These are phyloP conservation scores for Rhodotorula taiwanensis DNA, from an alignment of 768 basidiomycete genomes.

Conservation along the genomic window DNA sequence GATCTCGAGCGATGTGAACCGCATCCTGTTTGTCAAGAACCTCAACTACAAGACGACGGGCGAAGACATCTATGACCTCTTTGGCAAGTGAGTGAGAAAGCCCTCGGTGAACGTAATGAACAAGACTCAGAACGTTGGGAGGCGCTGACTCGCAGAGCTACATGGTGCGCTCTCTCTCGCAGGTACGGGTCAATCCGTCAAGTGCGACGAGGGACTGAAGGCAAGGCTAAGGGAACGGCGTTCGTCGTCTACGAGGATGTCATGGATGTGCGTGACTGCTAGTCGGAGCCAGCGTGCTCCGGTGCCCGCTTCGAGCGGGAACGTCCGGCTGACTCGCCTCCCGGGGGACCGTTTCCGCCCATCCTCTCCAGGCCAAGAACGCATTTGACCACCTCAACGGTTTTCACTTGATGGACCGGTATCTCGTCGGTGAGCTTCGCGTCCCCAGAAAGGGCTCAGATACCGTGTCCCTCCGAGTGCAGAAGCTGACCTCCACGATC, in stretches of 20 bases:
- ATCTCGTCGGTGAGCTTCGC: conserved; percentile 65
- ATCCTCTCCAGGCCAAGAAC: conserved; percentile 71
- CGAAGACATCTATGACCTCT: conserved; percentile 91
- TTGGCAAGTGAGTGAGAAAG: conserved; percentile 66
- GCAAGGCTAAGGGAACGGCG: conserved; percentile 89
- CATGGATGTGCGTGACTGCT: conserved; percentile 61
- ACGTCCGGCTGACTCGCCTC: too few species aligned
- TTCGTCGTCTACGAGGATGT: conserved; percentile 95
- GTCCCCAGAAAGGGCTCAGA: background rate
- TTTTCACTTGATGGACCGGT: conserved; percentile 95
- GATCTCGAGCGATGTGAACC: conserved; percentile 75
- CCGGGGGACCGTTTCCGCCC: background rate
- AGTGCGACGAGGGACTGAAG: conserved; percentile 83
- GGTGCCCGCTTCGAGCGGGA: too few species aligned
- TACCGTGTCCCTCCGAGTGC: too few species aligned
- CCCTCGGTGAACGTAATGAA: too few species aligned
- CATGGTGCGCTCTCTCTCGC: too few species aligned
- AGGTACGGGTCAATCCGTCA: conserved; percentile 88
- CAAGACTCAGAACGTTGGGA: too few species aligned
- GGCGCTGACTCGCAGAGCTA: background rate
- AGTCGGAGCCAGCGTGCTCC: too few species aligned
- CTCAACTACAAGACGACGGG: conserved; percentile 70
- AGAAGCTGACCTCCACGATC: background rate
- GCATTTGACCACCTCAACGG: conserved; percentile 94
- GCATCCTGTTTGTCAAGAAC: conserved; percentile 89